Evolutionary conservation across 371 early-diverging fungal species (phyloP).

Genomic region (Mortierella sp.): DNA sequence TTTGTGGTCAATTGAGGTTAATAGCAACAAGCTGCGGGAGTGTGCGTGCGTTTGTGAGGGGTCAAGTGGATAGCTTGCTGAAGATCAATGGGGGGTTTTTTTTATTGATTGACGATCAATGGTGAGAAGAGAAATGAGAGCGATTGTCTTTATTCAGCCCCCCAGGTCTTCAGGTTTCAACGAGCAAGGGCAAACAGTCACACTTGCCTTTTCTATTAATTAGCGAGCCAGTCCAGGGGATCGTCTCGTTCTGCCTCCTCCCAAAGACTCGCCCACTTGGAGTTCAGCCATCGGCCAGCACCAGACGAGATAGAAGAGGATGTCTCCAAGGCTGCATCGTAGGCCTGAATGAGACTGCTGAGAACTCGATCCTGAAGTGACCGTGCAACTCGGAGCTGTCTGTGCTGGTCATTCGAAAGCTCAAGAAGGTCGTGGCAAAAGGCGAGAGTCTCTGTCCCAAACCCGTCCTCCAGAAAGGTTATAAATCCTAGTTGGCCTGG

Average conservation of each 20-base stretch:
- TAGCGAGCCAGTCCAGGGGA: neutral
- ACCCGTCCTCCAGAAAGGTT: constrained; percentile 36
- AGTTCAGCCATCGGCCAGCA: neutral
- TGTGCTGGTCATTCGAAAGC: constrained; percentile 8
- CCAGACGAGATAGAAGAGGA: neutral
- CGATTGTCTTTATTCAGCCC: too few relatives aligned
- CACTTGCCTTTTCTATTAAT: neutral
- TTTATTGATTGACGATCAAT: neutral
- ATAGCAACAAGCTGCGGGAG: neutral
- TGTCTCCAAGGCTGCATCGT: neutral
- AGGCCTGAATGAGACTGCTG: neutral
- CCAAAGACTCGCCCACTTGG: neutral
- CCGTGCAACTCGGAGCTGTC: neutral
- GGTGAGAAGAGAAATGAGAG: neutral
- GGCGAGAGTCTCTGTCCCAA: constrained; percentile 33
- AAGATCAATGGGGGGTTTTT: neutral
- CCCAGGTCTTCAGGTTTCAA: too few relatives aligned
- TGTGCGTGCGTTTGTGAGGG: neutral
- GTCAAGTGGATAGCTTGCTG: neutral
- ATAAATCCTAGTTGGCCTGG: constrained; percentile 26
- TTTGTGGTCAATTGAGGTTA: neutral
- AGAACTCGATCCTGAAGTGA: neutral
- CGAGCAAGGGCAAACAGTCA: neutral
- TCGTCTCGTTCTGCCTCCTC: neutral
- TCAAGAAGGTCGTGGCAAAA: constrained; percentile 45